A percentile compares a stretch with the other conserved stretches of the same genome.
phyloP scores from a whole-genome alignment of 2,329 filamentous ascomycete species.

The Botrytis elliptica region DNA sequence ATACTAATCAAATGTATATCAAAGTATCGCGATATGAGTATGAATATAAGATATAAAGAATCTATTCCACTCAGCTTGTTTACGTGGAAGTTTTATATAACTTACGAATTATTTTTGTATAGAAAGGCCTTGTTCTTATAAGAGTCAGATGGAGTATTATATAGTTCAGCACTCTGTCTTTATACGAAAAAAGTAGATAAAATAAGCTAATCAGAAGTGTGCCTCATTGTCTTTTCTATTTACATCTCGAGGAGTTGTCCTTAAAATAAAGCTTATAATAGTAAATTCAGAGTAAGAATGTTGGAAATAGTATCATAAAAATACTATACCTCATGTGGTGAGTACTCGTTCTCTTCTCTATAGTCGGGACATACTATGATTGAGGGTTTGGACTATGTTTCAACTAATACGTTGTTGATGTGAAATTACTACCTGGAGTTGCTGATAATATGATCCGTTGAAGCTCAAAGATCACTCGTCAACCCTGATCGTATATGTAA shows the following conservation, averaged over 20 bases:
- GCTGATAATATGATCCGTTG: not conserved
- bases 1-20: not conserved
- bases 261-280: not conserved
- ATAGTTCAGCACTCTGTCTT: no score
- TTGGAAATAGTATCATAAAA: not conserved
- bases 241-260: not conserved
- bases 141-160: not conserved
- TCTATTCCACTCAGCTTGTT: not conserved
- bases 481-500: not conserved
- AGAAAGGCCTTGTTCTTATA: not conserved
- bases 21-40: not conserved
- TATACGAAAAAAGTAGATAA: not conserved
- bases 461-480: not conserved
- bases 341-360: not conserved
- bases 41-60: not conserved
- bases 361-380: not conserved
- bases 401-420: not conserved
- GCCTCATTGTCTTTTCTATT: not conserved
- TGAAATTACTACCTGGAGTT: not conserved
- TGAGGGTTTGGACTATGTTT: not conserved
- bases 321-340: not conserved
- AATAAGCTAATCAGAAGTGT: not conserved
- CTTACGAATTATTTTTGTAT: not conserved
- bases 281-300: no score
- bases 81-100: not conserved